Evolutionary conservation across 2,329 filamentous ascomycete species (phyloP).

Genomic region (Sporothrix sp.): DNA sequence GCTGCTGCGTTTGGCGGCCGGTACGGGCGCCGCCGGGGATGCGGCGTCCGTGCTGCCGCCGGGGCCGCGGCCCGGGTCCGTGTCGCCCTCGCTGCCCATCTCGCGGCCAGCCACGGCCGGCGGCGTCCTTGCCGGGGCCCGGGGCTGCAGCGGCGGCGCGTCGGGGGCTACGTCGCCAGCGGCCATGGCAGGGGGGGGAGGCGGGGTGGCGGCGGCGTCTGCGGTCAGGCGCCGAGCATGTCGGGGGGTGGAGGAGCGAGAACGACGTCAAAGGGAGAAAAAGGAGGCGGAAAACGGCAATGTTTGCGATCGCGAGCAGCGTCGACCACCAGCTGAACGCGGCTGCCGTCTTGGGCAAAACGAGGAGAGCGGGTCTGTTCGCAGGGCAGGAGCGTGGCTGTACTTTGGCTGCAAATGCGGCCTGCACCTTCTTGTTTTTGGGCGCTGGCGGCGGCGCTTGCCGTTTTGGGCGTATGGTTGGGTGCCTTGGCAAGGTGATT

Average conservation of each 20-base stretch:
- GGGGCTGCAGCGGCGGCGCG: conserved; percentile 13
- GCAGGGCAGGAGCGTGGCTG: conserved; percentile 4
- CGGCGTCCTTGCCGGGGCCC: conserved; percentile 27
- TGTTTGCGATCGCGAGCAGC: too few species aligned
- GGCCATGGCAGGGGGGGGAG: conserved; percentile 15
- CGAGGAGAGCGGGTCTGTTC: conserved; percentile 6
- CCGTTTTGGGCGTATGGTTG: conserved; percentile 3
- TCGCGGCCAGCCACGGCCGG: conserved; percentile 21
- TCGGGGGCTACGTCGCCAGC: conserved; percentile 14
- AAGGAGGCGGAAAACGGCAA: not conserved
- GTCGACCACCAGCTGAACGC: conserved; percentile 3
- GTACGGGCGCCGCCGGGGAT: not conserved
- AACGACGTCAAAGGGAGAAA: not conserved
- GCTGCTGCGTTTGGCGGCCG: not conserved
- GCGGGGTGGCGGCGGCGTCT: not conserved
- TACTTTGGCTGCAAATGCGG: too few species aligned
- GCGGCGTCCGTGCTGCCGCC: not conserved
- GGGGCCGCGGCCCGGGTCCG: not conserved
- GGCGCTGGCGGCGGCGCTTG: conserved; percentile 11
- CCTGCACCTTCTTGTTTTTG: too few species aligned
- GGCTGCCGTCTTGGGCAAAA: conserved; percentile 5
- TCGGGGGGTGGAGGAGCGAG: not conserved
- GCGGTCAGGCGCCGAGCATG: not conserved
- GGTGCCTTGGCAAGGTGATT: not conserved
- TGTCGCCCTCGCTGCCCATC: not conserved